These are phyloP conservation scores for Massarina eburnea DNA, from an alignment of 2,329 filamentous ascomycete genomes.

Conservation along the genomic window DNA sequence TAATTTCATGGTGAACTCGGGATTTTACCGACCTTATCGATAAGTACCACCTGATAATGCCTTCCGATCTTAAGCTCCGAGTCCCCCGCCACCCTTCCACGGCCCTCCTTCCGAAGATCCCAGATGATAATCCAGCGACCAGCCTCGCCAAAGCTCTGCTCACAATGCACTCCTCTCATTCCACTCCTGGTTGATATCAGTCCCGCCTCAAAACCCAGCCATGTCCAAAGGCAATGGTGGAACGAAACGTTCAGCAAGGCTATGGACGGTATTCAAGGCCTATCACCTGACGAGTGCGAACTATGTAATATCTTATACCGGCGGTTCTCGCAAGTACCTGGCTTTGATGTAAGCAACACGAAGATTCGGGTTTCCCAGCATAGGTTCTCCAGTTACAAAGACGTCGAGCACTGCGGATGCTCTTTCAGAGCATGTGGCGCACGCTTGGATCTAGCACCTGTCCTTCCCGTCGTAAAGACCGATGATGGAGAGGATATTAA, in stretches of 20 bases:
- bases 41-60: too few relatives aligned
- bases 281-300: not conserved
- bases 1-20: too few relatives aligned
- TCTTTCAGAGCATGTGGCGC: slow-evolving; percentile 2
- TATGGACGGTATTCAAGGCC: not conserved
- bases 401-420: not conserved
- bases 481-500: not conserved
- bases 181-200: slow-evolving; percentile 8
- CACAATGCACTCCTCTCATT: not conserved
- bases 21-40: too few relatives aligned
- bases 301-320: slow-evolving; percentile 3
- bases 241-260: slow-evolving; percentile 1
- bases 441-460: not conserved
- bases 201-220: not conserved
- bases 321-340: not conserved
- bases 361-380: not conserved
- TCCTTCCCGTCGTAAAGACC: not conserved
- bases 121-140: not conserved
- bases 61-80: too few relatives aligned
- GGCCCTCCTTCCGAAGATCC: not conserved
- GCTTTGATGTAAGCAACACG: not conserved
- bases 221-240: slow-evolving; percentile 1
- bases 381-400: not conserved
- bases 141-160: slow-evolving; percentile 1
- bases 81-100: not conserved